Evolutionary conservation across 805 yeast species (phyloP).

Genomic region (Candida mattraensis): DNA sequence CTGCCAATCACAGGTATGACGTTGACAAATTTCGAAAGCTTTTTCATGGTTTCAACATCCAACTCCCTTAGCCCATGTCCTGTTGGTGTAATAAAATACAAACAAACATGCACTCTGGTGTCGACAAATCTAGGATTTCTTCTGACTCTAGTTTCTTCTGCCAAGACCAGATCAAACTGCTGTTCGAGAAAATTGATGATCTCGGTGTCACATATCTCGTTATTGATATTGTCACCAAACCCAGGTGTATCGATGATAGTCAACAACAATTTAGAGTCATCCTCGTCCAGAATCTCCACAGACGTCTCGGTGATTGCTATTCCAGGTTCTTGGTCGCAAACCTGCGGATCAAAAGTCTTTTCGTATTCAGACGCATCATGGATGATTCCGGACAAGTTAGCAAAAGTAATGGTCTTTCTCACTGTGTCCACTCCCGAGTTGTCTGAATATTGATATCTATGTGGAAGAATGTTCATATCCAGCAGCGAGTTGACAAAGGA

Average conservation of each 20-base stretch:
- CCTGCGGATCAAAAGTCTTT: slow-evolving; percentile 58
- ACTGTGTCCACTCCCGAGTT: slow-evolving; percentile 24
- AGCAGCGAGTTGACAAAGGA: slow-evolving; percentile 69
- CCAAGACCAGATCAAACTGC: slow-evolving; percentile 74
- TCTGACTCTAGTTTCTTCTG: slow-evolving; percentile 82
- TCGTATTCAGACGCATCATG: slow-evolving; percentile 57
- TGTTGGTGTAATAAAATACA: slow-evolving; percentile 70
- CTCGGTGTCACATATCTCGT: slow-evolving; percentile 63
- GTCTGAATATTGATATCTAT: slow-evolving; percentile 48
- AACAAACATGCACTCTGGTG: slow-evolving; percentile 70
- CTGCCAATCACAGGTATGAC: slow-evolving; percentile 69
- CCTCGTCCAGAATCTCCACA: slow-evolving; percentile 62
- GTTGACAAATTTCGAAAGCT: slow-evolving; percentile 68
- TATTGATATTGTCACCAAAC: slow-evolving; percentile 59
- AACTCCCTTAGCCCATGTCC: slow-evolving; percentile 80
- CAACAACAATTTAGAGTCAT: slow-evolving; percentile 52
- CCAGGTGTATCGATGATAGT: slow-evolving; percentile 62
- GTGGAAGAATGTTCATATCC: slow-evolving; percentile 61
- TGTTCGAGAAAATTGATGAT: slow-evolving; percentile 67
- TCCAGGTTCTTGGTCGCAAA: slow-evolving; percentile 70
- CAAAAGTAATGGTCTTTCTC: slow-evolving; percentile 55
- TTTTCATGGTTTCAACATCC: slow-evolving; percentile 71
- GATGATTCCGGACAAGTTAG: slow-evolving; percentile 56
- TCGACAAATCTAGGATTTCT: slow-evolving; percentile 84
- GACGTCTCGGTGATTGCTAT: slow-evolving; percentile 69